Conservation (phyloP, 768 basidiomycete genomes). For the Phlebiopsis flavidoalba region DNA sequence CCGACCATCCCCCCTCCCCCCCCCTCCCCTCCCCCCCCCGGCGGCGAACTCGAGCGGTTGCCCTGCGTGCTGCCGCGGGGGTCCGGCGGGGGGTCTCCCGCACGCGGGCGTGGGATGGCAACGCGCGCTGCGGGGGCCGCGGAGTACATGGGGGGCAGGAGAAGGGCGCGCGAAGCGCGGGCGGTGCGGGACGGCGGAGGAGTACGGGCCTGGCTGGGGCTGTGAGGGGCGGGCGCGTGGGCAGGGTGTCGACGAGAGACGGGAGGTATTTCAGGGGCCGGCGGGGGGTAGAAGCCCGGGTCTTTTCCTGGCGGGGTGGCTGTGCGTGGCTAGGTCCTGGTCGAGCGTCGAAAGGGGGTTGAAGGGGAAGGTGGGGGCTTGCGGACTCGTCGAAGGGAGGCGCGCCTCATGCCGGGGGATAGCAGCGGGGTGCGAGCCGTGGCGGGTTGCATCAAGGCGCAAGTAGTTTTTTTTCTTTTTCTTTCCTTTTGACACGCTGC, state of each 20-base stretch:
- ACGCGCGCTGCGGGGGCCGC: conserved; percentile 14
- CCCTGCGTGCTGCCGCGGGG: neutral
- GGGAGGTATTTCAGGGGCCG: neutral
- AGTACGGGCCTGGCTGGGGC: conserved; percentile 5
- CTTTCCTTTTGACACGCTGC: no score
- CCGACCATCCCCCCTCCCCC: no score
- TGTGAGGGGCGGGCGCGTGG: conserved; percentile 3
- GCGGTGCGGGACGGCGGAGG: conserved; percentile 12
- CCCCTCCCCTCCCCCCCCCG: no score
- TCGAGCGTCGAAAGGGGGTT: conserved; percentile 15
- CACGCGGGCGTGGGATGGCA: conserved; percentile 21
- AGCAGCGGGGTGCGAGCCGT: conserved; percentile 18
- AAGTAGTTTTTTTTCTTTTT: no score
- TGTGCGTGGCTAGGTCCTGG: conserved; percentile 16
- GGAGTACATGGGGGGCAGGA: conserved; percentile 12
- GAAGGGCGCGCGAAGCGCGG: conserved; percentile 12
- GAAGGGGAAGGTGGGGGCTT: conserved; percentile 20
- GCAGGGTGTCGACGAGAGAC: neutral
- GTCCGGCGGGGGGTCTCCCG: conserved; percentile 13
- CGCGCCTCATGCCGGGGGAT: conserved; percentile 12
- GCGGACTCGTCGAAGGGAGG: conserved; percentile 16
- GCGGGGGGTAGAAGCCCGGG: conserved; percentile 16
- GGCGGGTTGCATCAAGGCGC: conserved; percentile 49
- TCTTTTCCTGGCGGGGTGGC: conserved; percentile 18
- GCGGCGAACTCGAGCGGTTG: neutral